Base-by-base conservation (phyloP, 768 basidiomycete species). In the Boletus rubescentipes region DNA sequence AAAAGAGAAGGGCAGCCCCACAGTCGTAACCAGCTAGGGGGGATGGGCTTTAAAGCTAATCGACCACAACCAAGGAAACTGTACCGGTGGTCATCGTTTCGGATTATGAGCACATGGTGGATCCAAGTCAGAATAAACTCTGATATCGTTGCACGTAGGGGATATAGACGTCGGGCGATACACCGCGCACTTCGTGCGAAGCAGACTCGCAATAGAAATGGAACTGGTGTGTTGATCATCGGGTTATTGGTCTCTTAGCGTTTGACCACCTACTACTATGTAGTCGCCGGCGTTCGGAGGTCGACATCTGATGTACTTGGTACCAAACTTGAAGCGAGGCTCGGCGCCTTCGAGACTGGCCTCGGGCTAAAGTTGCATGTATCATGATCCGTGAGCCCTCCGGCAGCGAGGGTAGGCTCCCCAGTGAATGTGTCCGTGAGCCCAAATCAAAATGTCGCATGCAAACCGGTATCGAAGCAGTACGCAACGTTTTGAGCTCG, bases 91-190 rank as follows among this genome's bases (percentile, higher is more conserved):
- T 36, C 35, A 36, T 16, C 26, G 32, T 51, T 11, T 29, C 18
- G 21, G 31, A 18, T 11, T 23, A 34, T 11, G 15, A 6, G 35
- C 8, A 1, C 9, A 5, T 26, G 50, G 36, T 12, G 51, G 21
- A 53, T 53, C 51, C 50, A 53, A 23, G n/a, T 38, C 21, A 52
- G 51, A 52, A 31, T 14, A n/a, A 52, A 16, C 21, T 38, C 11
- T 26, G 14, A 43, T 42, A 26, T 21, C 15, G 35, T 47, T 38
- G 34, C 5, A 14, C 34, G 21, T 8, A 11, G 15, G 34, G 46
- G 9, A 26, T 42, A 29, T 42, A 15, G 36, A 42, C 41, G 26
- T 15, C 44, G 35, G 16, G n/a, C 15, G 23, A 46, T 5, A 46
- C 30, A 14, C 44, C 20, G 15, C 10, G 15, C 21, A 10, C 34